Evolutionary conservation across 371 early-diverging fungal genomes (phyloP).

Genomic region (Saksenaea vasiformis): DNA sequence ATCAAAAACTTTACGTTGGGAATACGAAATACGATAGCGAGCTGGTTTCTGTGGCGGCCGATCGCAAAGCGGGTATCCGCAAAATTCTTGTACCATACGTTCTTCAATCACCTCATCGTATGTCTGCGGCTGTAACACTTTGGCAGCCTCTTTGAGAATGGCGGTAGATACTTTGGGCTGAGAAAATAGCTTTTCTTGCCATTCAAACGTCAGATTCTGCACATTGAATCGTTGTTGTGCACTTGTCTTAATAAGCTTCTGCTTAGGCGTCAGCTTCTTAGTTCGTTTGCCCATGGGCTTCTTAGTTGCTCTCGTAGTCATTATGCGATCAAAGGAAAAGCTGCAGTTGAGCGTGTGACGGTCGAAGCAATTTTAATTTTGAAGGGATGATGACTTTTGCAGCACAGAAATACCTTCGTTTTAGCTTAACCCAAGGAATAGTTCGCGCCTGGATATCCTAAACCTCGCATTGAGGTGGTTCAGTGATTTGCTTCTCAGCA

Average conservation of each 20-base stretch:
- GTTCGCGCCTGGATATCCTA: too few relatives aligned
- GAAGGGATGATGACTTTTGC: too few relatives aligned
- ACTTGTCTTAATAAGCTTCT: conserved; percentile 49
- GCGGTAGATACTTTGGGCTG: conserved; percentile 13
- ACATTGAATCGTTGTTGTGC: conserved; percentile 47
- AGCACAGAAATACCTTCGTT: too few relatives aligned
- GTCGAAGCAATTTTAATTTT: not conserved
- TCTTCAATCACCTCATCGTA: conserved; percentile 69
- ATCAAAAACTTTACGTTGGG: conserved; percentile 68
- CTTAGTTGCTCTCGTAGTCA: not conserved
- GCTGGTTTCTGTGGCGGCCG: conserved; percentile 24
- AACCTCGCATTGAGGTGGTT: too few relatives aligned
- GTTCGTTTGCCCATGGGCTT: conserved; percentile 13
- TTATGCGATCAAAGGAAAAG: not conserved
- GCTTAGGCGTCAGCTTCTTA: conserved; percentile 39
- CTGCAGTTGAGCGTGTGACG: not conserved
- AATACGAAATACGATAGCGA: conserved; percentile 61
- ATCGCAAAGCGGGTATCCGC: conserved; percentile 74
- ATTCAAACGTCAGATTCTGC: conserved; percentile 56
- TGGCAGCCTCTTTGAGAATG: conserved; percentile 35
- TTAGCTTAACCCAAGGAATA: too few relatives aligned
- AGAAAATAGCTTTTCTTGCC: conserved; percentile 61
- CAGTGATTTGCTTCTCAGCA: too few relatives aligned
- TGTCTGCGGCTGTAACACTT: conserved; percentile 47
- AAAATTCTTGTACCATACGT: conserved; percentile 60